These are phyloP conservation scores for Pythium guiyangense DNA, from an alignment of 352 stramenopile genomes.

Conservation along the genomic window DNA sequence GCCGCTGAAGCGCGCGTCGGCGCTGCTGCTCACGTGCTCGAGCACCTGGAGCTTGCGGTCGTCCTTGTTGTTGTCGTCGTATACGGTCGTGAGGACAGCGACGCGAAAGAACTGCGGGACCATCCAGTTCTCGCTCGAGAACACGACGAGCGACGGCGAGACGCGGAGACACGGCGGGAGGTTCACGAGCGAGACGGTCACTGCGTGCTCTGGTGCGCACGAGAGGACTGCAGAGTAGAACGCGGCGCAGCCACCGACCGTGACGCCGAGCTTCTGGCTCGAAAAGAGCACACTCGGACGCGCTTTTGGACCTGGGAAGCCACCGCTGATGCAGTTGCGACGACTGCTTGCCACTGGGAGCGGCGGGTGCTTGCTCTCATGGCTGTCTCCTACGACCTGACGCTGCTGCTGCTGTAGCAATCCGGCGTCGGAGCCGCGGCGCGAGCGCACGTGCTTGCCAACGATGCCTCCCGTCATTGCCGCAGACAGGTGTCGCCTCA, in stretches of 20 bases:
- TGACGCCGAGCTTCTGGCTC: constrained; percentile 27
- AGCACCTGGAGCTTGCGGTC: constrained; percentile 27
- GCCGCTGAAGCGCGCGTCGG: constrained; percentile 44
- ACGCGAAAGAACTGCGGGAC: constrained; percentile 49
- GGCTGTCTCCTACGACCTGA: neutral
- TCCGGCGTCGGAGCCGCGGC: neutral
- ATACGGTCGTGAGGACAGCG: constrained; percentile 22
- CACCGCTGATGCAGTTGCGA: constrained; percentile 13
- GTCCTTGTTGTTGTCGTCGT: constrained; percentile 20
- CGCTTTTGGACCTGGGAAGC: constrained; percentile 9
- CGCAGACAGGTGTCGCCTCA: too few species aligned
- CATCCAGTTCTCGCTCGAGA: constrained; percentile 40
- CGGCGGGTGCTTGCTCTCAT: neutral
- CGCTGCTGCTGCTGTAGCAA: neutral
- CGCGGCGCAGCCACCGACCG: constrained; percentile 31
- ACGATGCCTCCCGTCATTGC: neutral
- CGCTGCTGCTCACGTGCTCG: constrained; percentile 44
- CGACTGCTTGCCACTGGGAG: neutral
- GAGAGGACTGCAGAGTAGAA: constrained; percentile 54
- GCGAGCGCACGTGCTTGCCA: constrained; percentile 4
- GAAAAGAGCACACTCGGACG: constrained; percentile 38
- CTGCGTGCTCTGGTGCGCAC: constrained; percentile 29
- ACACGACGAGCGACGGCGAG: constrained; percentile 40
- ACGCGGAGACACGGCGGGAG: constrained; percentile 45
- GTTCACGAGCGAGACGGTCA: constrained; percentile 45